Evolutionary conservation across 257 asterid species (phyloP), one percentile per base, ranked within the genome.

Genomic region (Orobanche coerulescens): DNA sequence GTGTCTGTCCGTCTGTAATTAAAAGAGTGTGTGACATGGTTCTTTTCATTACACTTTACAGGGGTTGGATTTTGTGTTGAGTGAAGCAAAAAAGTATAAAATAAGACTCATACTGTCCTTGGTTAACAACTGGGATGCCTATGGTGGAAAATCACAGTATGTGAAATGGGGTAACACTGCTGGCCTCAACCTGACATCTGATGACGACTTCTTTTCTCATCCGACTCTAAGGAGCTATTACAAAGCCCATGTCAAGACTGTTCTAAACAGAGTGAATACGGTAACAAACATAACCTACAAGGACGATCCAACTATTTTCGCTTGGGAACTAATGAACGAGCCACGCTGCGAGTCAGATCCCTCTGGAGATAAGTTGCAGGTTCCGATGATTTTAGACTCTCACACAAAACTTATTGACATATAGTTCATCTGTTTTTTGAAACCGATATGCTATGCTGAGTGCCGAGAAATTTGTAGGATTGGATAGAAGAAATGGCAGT

Each of bases 281-380:
- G 1, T 84, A 62, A 85, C 83, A 44, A 88, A 88, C 84, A 74
- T 81, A 60, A 78, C 90, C 23, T 85, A 88, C 85, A 92, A 92
- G 81, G 86, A 86, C 9, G 98, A 92, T 70, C 94, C 98, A 2
- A 88, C 96, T 2, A 82, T 88, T 19, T 88, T 92, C 19, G 88
- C 88, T 1, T 88, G 98, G 98, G 98, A 92, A 71, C 87, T 92
- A 61, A 88, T 92, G 78, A 91, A 88, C 15, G 96, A 91, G 79
- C 95, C 98, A 0, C 86, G 91, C 3, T 90, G 95, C 16, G 94
- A 78, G 60, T 79, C 96, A 2, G 95, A 87, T 74, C 94, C 97
- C 40, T 75, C 97, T 0, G 97, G 97, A 30, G 76, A 91, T 69
- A 85, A 61, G 71, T 66, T 91, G 71, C 97, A 90, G 88, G 95